Evolutionary conservation across 768 basidiomycete genomes (phyloP), one percentile per base, ranked within the genome.

Genomic region (Aureoboletus auriporus): DNA sequence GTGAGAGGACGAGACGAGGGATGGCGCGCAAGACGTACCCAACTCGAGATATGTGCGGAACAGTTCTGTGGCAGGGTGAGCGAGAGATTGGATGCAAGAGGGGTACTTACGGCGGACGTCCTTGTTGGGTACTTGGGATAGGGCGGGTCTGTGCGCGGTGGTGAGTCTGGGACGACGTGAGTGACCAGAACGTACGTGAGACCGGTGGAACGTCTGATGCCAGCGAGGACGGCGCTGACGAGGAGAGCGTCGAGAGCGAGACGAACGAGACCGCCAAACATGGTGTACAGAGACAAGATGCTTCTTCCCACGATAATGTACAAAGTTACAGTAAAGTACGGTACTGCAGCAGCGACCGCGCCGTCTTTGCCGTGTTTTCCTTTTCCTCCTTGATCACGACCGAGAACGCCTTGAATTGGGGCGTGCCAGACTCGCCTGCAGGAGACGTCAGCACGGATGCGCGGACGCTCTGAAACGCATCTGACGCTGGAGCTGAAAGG

Each of bases 121-220:
- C 65, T 93, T 94, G 76, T 93, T 93, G 4, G 87, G 85, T 1
- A 94, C 84, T 57, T 80, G 78, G 5, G 79, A 70, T 9, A 94
- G 68, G 13, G 83, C 84, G 35, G 87, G 90, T 9, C 90, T 93
- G 37, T 7, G 27, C 0, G 14, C 3, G 5, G 46, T 42, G 49
- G 42, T 50, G 51, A 54, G 20, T 23, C 20, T 23, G 20, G 47
- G 11, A 16, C 12, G 27, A 31, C 8, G 14, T 10, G 20, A 36
- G 11, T 20, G 6, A 20, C 31, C 35, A 30, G 50, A 12, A 74
- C 86, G 49, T 71, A 92, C 91, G 92, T 91, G 51, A 94, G 68
- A 42, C 90, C 90, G 0, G 92, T 93, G 4, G 85, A 81, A 23
- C 91, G 82, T 64, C 79, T 84, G 47, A 93, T 68, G n/a, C 90